Conservation (phyloP, 2,329 filamentous ascomycete species). For the Cladosporium cucumerinum region DNA sequence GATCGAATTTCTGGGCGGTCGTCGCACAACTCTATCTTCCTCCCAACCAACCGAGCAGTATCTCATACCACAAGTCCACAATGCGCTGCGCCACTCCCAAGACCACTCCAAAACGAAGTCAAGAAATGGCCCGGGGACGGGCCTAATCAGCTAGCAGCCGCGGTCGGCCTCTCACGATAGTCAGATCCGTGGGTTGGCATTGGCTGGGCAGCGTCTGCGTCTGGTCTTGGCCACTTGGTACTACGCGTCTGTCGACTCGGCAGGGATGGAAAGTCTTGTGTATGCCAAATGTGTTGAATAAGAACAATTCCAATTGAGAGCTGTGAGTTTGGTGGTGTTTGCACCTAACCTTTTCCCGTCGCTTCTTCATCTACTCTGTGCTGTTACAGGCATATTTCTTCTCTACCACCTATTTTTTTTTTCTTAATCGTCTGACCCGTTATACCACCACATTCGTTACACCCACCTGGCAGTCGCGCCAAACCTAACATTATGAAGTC, state of each 20-base stretch:
- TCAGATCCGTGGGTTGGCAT: neutral
- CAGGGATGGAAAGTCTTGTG: conserved; percentile 17
- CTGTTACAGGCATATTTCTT: neutral
- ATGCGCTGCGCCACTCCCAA: conserved; percentile 13
- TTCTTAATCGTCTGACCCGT: conserved; percentile 7
- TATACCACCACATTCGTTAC: conserved; percentile 9
- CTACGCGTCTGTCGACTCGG: conserved; percentile 7
- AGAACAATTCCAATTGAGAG: neutral
- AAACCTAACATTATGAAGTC: conserved; percentile 14
- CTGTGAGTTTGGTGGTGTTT: neutral
- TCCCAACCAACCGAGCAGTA: neutral
- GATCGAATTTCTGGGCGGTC: neutral
- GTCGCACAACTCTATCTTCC: neutral
- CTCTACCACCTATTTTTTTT: neutral
- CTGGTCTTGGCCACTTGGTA: conserved; percentile 5
- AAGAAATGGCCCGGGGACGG: conserved; percentile 4
- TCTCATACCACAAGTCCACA: neutral
- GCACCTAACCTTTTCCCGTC: conserved; percentile 7
- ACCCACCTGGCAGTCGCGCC: neutral
- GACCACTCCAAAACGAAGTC: conserved; percentile 9
- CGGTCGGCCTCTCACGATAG: neutral
- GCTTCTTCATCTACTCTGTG: conserved; percentile 1
- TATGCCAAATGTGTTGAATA: conserved; percentile 14
- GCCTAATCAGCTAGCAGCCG: conserved; percentile 1
- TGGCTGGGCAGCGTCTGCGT: conserved; percentile 13